A percentile compares a stretch with the other conserved stretches of the same genome.
These are phyloP conservation scores for Syzygium grande DNA, from an alignment of 345 rosid genomes.

Conservation along the genomic window DNA sequence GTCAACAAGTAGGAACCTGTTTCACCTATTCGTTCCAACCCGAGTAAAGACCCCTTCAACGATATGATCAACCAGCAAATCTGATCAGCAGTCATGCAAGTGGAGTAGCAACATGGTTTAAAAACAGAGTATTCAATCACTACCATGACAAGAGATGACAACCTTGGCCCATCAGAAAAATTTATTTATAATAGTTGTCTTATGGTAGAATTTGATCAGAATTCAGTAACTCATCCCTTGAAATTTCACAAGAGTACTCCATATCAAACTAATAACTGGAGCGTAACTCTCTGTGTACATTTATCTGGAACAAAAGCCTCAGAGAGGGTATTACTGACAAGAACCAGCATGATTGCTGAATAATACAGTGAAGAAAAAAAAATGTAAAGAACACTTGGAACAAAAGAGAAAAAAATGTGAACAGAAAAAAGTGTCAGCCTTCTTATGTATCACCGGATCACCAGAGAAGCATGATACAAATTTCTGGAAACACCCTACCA, in stretches of 20 bases:
- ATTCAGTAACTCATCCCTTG: not conserved
- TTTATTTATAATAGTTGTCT: not conserved
- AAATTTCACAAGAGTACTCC: not conserved
- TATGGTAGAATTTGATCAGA: not conserved
- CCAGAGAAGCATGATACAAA: not conserved
- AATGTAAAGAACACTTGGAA: not conserved
- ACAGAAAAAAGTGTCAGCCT: not conserved
- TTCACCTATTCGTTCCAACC: not conserved
- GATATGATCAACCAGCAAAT: not conserved
- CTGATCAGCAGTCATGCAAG: not conserved
- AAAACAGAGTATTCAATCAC: not conserved
- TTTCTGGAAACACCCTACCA: not conserved
- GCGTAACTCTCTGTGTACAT: not conserved
- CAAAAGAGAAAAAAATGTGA: not conserved
- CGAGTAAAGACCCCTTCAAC: not conserved
- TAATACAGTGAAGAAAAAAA: not conserved
- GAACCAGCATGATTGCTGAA: not conserved
- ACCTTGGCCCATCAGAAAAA: not conserved
- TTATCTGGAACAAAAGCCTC: not conserved
- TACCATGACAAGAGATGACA: not conserved
- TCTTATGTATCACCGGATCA: not conserved
- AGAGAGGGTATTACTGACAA: not conserved
- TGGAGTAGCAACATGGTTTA: not conserved
- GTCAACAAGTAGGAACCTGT: not conserved
- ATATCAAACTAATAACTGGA: not conserved